A percentile compares a stretch with the other conserved stretches of the same genome.
These are phyloP conservation scores for Prunus padus DNA, from an alignment of 306 rosid genomes.

Conservation along the genomic window DNA sequence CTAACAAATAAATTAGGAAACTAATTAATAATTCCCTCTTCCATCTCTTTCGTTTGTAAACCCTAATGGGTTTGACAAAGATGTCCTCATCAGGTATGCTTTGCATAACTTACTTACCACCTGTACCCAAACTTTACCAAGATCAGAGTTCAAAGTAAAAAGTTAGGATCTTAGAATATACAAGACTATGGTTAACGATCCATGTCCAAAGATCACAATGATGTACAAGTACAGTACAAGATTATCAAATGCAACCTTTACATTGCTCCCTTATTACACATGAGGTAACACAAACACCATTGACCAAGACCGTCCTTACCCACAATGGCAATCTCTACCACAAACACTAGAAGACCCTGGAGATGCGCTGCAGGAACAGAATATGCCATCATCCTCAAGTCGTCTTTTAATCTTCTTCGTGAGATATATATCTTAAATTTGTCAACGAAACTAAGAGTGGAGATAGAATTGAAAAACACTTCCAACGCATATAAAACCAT, in stretches of 20 bases:
- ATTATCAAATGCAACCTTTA: neutral
- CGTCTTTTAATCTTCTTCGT: conserved; percentile 73
- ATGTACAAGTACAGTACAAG: neutral
- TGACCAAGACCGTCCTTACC: conserved; percentile 50
- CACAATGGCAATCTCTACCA: conserved; percentile 89
- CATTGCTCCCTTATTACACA: neutral
- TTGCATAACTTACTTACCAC: neutral
- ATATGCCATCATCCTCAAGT: conserved; percentile 89
- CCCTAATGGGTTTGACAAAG: no score
- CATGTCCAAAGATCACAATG: neutral
- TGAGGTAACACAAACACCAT: neutral
- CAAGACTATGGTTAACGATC: neutral
- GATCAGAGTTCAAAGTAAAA: neutral
- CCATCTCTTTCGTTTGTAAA: no score
- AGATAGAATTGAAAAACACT: conserved; percentile 12
- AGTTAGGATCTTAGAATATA: neutral
- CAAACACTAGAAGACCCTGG: conserved; percentile 66
- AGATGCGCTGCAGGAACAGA: conserved; percentile 68
- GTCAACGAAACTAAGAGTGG: conserved; percentile 30
- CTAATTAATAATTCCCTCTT: no score
- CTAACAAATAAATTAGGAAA: no score
- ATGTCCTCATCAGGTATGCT: no score
- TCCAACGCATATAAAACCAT: neutral
- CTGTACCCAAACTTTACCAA: neutral
- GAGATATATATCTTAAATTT: conserved; percentile 71